Base-by-base conservation (phyloP, 805 yeast genomes). In the Clavispora phyllophila region DNA sequence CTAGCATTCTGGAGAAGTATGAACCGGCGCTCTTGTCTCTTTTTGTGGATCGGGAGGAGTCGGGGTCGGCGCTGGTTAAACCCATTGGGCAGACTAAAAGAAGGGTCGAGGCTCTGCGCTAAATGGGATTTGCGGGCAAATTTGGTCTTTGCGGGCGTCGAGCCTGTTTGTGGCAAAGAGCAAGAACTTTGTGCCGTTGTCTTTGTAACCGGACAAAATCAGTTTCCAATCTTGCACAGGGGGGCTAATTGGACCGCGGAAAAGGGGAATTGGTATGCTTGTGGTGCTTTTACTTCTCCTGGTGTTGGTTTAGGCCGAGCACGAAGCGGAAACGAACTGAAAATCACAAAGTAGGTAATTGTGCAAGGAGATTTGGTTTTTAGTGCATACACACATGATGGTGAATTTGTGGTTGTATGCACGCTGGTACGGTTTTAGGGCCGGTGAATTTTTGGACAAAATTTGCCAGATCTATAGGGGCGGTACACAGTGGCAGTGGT, bases 21-120 rank as follows among this genome's bases (percentile, higher is more conserved):
- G 50, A 42, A 6, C 20, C 13, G 28, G 50, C 52, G 29, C 46
- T 37, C 39, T 48, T 50, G 32, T 45, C 48, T 17, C 54, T 42
- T 36, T 44, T 43, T 19, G 49, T 37, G 17, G 36, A 35, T 32
- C 47, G 37, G 25, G 36, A 13, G 9, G 44, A 39, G 17, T 47
- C 47, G 7, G 43, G 25, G 25, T 37, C 41, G 14, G 44, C 17
- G 26, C 22, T 28, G 40, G 25, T 2, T 18, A 28, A 25, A 15
- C 29, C 34, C 34, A 37, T 28, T 5, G 19, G 13, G 2, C n/a
- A 29, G 20, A 7, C 4, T 13, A 15, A 15, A 29, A 7, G 13
- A 15, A 2, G 20, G 19, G 8, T n/a, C 1, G 3, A 10, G n/a
- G 5, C 2, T 27, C 17, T 9, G 13, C 31, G 3, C 31, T 14